These are phyloP conservation scores for Echinosophora koreensis DNA, from an alignment of 306 rosid genomes.

Conservation along the genomic window DNA sequence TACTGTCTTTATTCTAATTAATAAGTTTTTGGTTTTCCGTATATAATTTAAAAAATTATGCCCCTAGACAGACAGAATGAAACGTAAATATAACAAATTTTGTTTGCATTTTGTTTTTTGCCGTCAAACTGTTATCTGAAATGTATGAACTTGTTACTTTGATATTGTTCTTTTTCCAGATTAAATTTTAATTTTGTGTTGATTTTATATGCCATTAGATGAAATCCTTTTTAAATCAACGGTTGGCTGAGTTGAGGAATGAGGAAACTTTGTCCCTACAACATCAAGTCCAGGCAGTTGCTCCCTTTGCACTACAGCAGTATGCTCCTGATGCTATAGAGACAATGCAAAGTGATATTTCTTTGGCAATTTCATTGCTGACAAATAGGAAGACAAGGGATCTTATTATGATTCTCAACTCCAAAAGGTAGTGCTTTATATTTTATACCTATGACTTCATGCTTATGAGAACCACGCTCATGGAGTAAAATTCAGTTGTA, in stretches of 20 bases:
- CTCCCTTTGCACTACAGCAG: slow-evolving; percentile 89
- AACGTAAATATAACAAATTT: neutral
- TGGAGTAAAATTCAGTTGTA: neutral
- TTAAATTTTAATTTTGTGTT: slow-evolving; percentile 32
- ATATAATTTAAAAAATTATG: slow-evolving; percentile 14
- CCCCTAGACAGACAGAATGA: slow-evolving; percentile 20
- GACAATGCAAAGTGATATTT: slow-evolving; percentile 73
- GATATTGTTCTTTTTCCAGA: slow-evolving; percentile 29
- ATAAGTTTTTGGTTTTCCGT: slow-evolving; percentile 11
- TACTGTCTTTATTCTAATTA: neutral
- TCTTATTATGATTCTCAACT: slow-evolving; percentile 93
- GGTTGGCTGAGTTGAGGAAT: slow-evolving; percentile 76
- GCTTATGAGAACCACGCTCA: slow-evolving; percentile 17
- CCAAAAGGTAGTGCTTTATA: slow-evolving; percentile 71
- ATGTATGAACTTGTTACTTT: slow-evolving; percentile 33
- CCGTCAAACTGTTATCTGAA: slow-evolving; percentile 13
- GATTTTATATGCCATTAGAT: slow-evolving; percentile 60
- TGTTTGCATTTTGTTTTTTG: slow-evolving; percentile 7
- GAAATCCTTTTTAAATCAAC: slow-evolving; percentile 83
- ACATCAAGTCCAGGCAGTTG: slow-evolving; percentile 93
- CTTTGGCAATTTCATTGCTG: slow-evolving; percentile 80
- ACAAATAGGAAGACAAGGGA: slow-evolving; percentile 88
- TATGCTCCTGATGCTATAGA: slow-evolving; percentile 79
- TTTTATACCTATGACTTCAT: slow-evolving; percentile 37
- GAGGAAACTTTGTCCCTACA: slow-evolving; percentile 84